Percentiles rank a stretch among this genome's conserved stretches.
Evolutionary conservation across 169 alveolate genomes (phyloP).

Genomic region (Plasmodium gonderi): DNA sequence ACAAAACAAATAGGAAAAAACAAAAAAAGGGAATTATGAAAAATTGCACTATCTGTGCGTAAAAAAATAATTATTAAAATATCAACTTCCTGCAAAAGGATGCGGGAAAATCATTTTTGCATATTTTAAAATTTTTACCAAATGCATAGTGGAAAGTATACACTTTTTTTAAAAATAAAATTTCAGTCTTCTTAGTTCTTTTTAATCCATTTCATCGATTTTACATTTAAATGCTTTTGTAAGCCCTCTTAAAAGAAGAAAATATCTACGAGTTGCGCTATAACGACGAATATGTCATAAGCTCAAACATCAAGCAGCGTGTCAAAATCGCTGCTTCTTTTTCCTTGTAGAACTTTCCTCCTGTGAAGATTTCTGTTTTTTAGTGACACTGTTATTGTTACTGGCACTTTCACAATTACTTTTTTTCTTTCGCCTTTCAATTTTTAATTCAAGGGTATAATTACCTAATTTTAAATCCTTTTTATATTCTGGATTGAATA

Average conservation of each 20-base stretch:
- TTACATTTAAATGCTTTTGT: too few relatives aligned
- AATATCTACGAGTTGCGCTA: background rate
- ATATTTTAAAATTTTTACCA: background rate
- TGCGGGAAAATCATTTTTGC: background rate
- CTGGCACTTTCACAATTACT: conserved; percentile 25
- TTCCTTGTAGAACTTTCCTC: conserved; percentile 20
- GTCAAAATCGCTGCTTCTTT: conserved; percentile 16
- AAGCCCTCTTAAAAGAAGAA: background rate
- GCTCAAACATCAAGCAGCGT: background rate
- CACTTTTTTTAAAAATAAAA: background rate
- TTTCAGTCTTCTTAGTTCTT: background rate
- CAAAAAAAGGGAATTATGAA: background rate
- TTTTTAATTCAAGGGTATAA: conserved; percentile 48
- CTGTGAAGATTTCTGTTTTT: conserved; percentile 36
- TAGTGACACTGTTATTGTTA: conserved; percentile 35
- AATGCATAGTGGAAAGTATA: background rate
- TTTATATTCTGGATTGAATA: conserved; percentile 48
- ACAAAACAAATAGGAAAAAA: background rate
- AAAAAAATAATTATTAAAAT: background rate
- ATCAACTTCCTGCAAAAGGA: background rate
- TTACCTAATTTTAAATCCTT: conserved; percentile 60
- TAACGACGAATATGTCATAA: background rate
- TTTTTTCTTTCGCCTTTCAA: conserved; percentile 51
- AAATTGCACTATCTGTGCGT: background rate
- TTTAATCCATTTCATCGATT: too few relatives aligned